Percentiles rank a stretch among this genome's conserved stretches.
These are phyloP conservation scores for Bigelowiella natans DNA, from an alignment of 78 protist genomes.

Conservation along the genomic window DNA sequence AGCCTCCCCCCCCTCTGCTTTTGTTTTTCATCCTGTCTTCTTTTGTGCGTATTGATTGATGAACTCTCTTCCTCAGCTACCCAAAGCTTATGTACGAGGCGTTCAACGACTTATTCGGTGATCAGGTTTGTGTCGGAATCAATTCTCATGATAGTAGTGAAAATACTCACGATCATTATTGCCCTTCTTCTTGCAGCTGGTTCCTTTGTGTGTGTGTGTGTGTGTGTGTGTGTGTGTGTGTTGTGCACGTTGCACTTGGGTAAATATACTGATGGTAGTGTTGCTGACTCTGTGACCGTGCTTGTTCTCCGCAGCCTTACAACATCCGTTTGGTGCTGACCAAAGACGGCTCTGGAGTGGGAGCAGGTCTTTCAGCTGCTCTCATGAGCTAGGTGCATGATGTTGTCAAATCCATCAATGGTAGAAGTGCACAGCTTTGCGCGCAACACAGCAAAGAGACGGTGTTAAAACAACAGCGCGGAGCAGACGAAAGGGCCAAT, in stretches of 20 bases:
- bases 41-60: no score
- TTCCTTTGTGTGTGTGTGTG: background rate
- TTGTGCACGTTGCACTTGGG: background rate
- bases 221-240: background rate
- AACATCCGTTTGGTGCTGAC: background rate
- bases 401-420: no score
- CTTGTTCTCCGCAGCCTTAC: background rate
- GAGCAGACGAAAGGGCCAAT: no score
- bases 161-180: background rate
- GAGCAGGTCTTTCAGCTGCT: background rate
- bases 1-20: no score
- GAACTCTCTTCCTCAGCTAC: background rate
- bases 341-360: background rate
- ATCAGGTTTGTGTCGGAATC: background rate
- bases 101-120: background rate
- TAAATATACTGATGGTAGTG: no score
- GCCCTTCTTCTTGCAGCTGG: no score
- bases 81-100: background rate
- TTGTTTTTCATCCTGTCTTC: no score
- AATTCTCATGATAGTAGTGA: background rate
- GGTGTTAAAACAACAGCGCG: no score
- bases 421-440: no score
- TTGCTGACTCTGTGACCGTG: no score
- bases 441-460: no score
- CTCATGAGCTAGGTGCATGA: no score